Evolutionary conservation across 306 rosid species (phyloP).

Genomic region (Begonia masoniana): DNA sequence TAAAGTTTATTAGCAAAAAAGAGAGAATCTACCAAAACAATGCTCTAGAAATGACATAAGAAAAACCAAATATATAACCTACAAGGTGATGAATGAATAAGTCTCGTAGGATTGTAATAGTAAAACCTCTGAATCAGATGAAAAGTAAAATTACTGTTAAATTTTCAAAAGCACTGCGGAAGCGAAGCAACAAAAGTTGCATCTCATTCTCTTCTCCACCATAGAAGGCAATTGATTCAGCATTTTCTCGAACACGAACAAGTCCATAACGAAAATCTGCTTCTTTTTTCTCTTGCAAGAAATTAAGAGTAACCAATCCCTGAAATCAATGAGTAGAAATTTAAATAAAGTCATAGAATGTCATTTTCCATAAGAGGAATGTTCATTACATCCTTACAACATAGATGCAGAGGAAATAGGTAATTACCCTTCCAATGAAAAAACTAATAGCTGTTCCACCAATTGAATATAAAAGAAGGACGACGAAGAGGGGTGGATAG

Average conservation of each 20-base stretch:
- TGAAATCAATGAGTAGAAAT: constrained; percentile 17
- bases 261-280: constrained; percentile 99
- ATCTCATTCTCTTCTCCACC: constrained; percentile 85
- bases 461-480: constrained; percentile 73
- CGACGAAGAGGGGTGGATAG: constrained; percentile 83
- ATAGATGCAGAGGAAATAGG: neutral
- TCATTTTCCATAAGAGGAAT: neutral
- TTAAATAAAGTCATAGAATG: neutral
- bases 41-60: neutral
- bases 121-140: constrained; percentile 6
- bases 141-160: constrained; percentile 41
- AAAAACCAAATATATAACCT: neutral
- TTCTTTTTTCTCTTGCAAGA: constrained; percentile 97
- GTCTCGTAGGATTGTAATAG: neutral
- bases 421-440: constrained; percentile 73
- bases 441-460: constrained; percentile 91
- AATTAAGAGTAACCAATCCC: constrained; percentile 80
- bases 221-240: constrained; percentile 95
- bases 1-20: too few species aligned
- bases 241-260: constrained; percentile 88
- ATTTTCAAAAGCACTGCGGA: constrained; percentile 88
- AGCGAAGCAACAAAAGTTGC: constrained; percentile 87
- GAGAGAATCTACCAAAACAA: too few species aligned
- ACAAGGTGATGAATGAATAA: neutral
- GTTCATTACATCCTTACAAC: neutral